Base-by-base conservation (phyloP, 352 stramenopile genomes). In the Elongisporangium senticosum region DNA sequence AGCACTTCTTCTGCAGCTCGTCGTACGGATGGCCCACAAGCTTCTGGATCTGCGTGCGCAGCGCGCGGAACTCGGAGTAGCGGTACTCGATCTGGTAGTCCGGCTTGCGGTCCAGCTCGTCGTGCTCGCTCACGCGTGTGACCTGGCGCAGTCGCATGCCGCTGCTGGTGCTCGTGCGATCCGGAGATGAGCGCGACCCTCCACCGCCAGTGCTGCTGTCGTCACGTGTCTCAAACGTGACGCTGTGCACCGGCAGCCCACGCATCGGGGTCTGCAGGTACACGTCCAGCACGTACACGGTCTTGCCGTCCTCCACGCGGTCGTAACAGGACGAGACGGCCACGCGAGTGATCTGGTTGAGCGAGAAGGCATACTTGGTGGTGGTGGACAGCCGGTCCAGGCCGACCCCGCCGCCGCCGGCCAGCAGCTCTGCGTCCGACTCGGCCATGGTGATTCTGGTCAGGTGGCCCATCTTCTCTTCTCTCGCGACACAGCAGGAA, bases 261-360 rank as follows among this genome's bases (percentile, higher is more conserved):
- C 69, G 77, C 62, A 86, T 77, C 20, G 62, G 59, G 19, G 24
- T 48, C 19, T 77, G 65, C 22, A 86, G 20, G 53, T 72, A 72
- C 8, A 89, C 59, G 47, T 83, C 65, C 26, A 89, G 43, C 39
- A 81, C 71, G 63, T 85, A 89, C 33, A 87, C 54, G 10, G 69
- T 77, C 33, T 68, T 68, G 52, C 71, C 68, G 58, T 78, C 78
- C 11, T 68, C 49, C 8, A 64, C 61, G 22, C 72, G 70, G 21
- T 77, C 65, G 64, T 67, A 75, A 24, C 68, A 62, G 4, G 58
- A 62, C 49, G 33, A 59, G 53, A 90, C 75, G 33, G 71, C 67
- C 19, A 89, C 68, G 55, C 69, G 73, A 47, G 77, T 69, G 37
- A 90, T 74, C 59, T 75, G 76, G 62, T 90, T 88, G 51, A 89